Base-by-base conservation (phyloP, 108 stramenopile species). In the Skeletonema potamos region DNA sequence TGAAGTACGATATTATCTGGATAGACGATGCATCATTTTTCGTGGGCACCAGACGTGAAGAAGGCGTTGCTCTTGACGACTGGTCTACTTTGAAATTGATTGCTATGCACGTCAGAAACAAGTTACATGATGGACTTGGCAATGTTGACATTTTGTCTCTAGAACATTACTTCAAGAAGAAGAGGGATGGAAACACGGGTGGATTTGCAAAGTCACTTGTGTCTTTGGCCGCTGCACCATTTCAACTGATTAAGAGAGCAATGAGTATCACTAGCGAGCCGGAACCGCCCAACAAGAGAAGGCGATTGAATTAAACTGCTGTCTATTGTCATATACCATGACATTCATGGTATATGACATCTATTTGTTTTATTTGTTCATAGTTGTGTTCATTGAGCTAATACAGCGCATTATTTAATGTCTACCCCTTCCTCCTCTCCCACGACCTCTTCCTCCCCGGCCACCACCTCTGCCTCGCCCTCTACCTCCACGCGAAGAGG, bases 1-100 rank as follows among this genome's bases (percentile, higher is more conserved):
- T 92, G 39, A 85, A 90, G 61, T 89, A 87, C 70, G 88, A 91
- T 44, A 87, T 93, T 22, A 73, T 87, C 22, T 93, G 92, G 92
- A 55, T 91, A 10, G 73, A 93, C 72, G 92, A 91, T 66, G 64
- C 84, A 11, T 76, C 84, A 6, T 91, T 93, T 54, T 63, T 93
- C 64, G 89, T 90, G 27, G 87, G 78, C 2, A 73, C 78, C 11
- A 72, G 60, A 64, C 20, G 68, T 20, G 77, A 67, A 41, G 61
- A 64, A 58, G 39, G 54, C 36, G 20, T 60, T 28, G 24, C 43
- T 18, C 28, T 43, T 7, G 17, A 58, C 39, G 70, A 73, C 18
- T n/a, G 22, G 32, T 20, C 60, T 26, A 37, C 71, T 5, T 37
- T 62, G 17, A 67, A 56, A 1, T 51, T 69, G 4, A 68, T 79